A percentile compares a stretch with the other conserved stretches of the same genome.
Conservation (phyloP, 768 basidiomycete genomes). For the Cystoderma amianthinum region DNA sequence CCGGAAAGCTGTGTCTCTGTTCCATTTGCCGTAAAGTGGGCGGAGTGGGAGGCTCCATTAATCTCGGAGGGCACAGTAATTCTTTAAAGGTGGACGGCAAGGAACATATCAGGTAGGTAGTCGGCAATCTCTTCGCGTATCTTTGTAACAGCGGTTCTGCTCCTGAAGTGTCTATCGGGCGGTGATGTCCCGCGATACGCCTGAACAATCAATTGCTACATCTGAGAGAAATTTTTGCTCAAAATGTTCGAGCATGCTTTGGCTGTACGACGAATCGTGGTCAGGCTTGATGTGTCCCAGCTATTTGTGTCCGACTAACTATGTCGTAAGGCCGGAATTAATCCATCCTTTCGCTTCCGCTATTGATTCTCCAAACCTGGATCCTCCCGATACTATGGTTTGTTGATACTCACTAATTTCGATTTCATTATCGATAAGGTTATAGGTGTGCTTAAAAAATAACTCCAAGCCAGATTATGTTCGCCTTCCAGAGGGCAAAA, state of each 20-base stretch:
- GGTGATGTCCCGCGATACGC: constrained; percentile 48
- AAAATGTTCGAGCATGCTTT: constrained; percentile 60
- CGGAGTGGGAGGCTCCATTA: constrained; percentile 57
- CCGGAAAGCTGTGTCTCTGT: constrained; percentile 47
- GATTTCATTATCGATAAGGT: background rate
- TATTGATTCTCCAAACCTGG: constrained; percentile 55
- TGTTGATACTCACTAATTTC: constrained; percentile 7
- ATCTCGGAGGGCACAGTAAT: constrained; percentile 49
- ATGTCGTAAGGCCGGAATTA: constrained; percentile 43
- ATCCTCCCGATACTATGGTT: constrained; percentile 44
- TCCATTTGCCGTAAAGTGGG: constrained; percentile 71
- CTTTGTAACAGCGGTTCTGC: background rate
- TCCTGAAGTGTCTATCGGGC: constrained; percentile 51
- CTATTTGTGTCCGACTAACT: background rate
- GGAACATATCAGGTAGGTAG: constrained; percentile 42
- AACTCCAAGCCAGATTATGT: constrained; percentile 54
- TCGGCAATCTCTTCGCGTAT: background rate
- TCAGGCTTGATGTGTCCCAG: constrained; percentile 14
- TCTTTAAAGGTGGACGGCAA: constrained; percentile 49
- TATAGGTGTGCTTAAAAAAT: constrained; percentile 37
- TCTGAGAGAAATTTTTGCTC: constrained; percentile 62
- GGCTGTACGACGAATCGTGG: constrained; percentile 55
- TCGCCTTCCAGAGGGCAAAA: constrained; percentile 53
- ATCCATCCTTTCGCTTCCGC: constrained; percentile 66
- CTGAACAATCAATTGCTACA: constrained; percentile 33